Percentiles rank a stretch among this genome's conserved stretches.
phyloP scores from a whole-genome alignment of 495 filamentous ascomycete genomes.

The Venustampulla echinocandica region DNA sequence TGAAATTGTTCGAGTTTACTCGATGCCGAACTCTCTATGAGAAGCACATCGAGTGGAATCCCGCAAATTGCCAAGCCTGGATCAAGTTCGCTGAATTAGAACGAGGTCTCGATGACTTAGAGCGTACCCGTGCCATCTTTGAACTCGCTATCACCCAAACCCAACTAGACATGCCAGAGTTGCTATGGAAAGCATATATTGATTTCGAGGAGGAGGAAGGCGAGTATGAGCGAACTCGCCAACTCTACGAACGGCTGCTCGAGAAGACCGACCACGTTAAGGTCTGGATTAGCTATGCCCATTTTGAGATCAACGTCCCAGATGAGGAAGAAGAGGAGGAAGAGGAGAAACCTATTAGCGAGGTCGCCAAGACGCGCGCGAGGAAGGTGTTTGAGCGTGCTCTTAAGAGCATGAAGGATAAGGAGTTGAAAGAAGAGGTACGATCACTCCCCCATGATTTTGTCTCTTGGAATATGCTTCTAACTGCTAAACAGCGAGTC shows the following conservation, averaged over 20 bases:
- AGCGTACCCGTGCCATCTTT: constrained; percentile 82
- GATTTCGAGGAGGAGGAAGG: constrained; percentile 94
- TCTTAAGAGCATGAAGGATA: constrained; percentile 82
- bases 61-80: constrained; percentile 85
- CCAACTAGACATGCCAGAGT: constrained; percentile 91
- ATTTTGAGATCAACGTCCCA: constrained; percentile 86
- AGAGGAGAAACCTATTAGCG: constrained; percentile 65
- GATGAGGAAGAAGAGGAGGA: constrained; percentile 51
- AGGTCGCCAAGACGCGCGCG: constrained; percentile 72
- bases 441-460: constrained; percentile 7
- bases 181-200: constrained; percentile 95
- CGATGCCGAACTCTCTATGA: constrained; percentile 86
- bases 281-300: constrained; percentile 96
- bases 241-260: constrained; percentile 85
- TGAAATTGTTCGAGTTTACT: constrained; percentile 84
- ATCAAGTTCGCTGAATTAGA: constrained; percentile 92
- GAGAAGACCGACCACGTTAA: constrained; percentile 95
- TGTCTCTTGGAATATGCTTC: not conserved
- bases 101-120: constrained; percentile 77
- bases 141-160: constrained; percentile 81
- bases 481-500: constrained; percentile 52
- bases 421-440: constrained; percentile 87
- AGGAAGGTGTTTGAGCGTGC: constrained; percentile 80
- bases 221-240: constrained; percentile 72
- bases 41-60: constrained; percentile 87